Evolutionary conservation across 495 filamentous ascomycete genomes (phyloP), one percentile per base, ranked within the genome.

Genomic region (Penicillium dipodomyicola): DNA sequence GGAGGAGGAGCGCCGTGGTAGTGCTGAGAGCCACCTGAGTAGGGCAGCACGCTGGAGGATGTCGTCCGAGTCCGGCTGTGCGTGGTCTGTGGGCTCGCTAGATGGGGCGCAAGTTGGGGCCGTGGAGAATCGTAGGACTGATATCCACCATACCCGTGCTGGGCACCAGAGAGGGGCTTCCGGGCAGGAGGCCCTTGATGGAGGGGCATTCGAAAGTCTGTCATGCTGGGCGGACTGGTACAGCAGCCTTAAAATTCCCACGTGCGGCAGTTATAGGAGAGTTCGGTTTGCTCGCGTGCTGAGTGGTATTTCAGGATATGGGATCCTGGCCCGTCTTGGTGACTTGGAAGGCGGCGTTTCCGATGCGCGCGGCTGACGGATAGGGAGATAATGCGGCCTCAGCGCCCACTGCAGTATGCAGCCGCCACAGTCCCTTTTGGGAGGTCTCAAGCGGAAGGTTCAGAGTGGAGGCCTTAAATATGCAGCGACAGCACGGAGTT

Each of bases 11-110:
- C 57, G 49, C 53, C 52, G 40, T 63, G 55, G 57, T 74, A 70
- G 19, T 69, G 63, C 52, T 69, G 68, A 19, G 65, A 62, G 33
- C 59, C 72, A 48, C 40, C 42, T 37, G 65, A 59, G 57, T 77
- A 69, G 17, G 83, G 82, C 43, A 84, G 77, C 37, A 73, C 77
- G 63, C 76, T 80, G 23, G 85, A 87, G 15, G 84, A 87, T 10
- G 83, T 82, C 14, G 83, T 85, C 56, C 83, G 77, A 52, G 77
- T 78, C 46, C 82, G 78, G 75, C 69, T 87, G 80, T 65, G 67
- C 37, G 68, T 65, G 46, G 68, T 70, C 46, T 64, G 62, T 25
- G 69, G 61, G 32, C 54, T 44, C 25, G 66, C 65, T 19, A 68
- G 63, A 56, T 73, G 70, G 49, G 67, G 70, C 29, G 64, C 62